Evolutionary conservation across 176 grass and related monocot genomes (phyloP).

Genomic region (Puya raimondii): DNA sequence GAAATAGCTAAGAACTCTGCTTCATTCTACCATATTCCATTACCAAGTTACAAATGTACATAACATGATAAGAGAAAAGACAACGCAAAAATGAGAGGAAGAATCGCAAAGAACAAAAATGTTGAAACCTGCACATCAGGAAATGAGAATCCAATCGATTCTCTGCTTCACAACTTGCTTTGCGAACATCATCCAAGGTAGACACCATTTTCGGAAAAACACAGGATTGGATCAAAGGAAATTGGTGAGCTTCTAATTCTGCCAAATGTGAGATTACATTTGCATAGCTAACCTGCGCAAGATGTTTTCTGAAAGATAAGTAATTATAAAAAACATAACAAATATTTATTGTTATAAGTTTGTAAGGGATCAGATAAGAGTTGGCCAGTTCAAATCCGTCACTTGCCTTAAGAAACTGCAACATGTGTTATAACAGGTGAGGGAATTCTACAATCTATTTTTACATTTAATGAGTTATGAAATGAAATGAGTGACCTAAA

Average conservation of each 20-base stretch:
- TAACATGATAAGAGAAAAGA: too few species aligned
- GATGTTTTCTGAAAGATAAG: conserved; percentile 5
- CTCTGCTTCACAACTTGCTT: conserved; percentile 74
- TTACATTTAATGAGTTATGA: too few species aligned
- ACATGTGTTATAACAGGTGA: too few species aligned
- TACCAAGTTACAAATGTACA: too few species aligned
- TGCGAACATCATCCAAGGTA: conserved; percentile 48
- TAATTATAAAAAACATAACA: not conserved
- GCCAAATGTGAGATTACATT: conserved; percentile 65
- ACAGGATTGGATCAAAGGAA: conserved; percentile 86
- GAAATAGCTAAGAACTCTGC: too few species aligned
- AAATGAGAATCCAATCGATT: conserved; percentile 73
- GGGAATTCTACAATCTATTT: too few species aligned
- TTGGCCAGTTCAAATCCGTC: too few species aligned
- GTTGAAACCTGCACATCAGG: conserved; percentile 59
- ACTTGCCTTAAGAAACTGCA: too few species aligned
- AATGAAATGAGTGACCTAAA: too few species aligned
- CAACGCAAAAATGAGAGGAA: too few species aligned
- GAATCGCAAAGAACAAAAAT: conserved; percentile 3
- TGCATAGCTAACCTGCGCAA: conserved; percentile 53
- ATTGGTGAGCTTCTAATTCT: conserved; percentile 77
- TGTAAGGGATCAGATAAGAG: not conserved
- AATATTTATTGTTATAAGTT: not conserved
- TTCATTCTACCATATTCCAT: too few species aligned
- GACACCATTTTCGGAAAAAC: conserved; percentile 77